phyloP scores from a whole-genome alignment of 257 asterid species.

The Nicotiana obtusifolia region DNA sequence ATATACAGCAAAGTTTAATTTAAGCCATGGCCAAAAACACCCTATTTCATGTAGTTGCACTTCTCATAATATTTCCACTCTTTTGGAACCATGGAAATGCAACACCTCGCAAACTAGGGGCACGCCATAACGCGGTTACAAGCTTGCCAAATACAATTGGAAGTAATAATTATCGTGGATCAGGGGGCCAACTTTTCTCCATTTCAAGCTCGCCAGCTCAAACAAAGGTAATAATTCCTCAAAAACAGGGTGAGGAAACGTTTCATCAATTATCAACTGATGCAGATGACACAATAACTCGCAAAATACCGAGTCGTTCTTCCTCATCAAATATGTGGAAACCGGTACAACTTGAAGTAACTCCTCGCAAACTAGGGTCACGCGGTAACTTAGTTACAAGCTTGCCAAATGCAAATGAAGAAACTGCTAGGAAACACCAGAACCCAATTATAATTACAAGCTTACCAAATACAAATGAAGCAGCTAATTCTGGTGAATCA shows the following conservation, averaged over 20 bases:
- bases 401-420: no score
- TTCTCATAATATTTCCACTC: background rate
- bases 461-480: no score
- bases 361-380: background rate
- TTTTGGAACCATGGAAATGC: background rate
- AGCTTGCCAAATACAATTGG: background rate
- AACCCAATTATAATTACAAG: no score
- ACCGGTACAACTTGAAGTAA: background rate
- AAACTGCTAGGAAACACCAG: background rate
- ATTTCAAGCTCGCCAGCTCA: background rate
- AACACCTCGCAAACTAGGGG: background rate
- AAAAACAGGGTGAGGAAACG: no score
- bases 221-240: background rate
- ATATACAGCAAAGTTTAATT: background rate
- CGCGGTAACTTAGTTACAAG: background rate
- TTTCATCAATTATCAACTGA: background rate
- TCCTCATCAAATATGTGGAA: background rate
- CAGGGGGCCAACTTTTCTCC: background rate
- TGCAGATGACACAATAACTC: background rate
- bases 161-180: background rate
- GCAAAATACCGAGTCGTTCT: background rate
- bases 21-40: background rate
- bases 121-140: background rate
- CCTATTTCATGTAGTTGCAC: background rate
- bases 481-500: background rate